phyloP scores from a whole-genome alignment of 192 early-diverging fungal genomes.

The Chytriomyces hyalinus region DNA sequence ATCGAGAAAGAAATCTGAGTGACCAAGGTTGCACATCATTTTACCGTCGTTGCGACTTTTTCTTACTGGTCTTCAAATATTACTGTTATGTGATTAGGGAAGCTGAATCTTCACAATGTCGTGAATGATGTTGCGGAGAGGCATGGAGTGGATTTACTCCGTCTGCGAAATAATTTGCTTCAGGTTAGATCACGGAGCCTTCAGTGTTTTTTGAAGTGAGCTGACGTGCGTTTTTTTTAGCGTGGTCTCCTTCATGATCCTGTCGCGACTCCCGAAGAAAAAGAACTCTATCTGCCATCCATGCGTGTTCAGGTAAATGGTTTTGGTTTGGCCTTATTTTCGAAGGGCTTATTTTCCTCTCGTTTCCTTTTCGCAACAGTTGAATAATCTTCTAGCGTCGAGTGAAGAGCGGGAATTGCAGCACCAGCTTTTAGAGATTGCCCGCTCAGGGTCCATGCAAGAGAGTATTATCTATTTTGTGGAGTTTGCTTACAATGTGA shows the following conservation, averaged over 20 bases:
- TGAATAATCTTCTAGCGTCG: conserved; percentile 46
- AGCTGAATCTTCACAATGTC: conserved; percentile 29
- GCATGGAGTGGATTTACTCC: conserved; percentile 47
- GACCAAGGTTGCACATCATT: not conserved
- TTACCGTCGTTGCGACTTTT: not conserved
- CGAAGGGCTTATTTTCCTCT: not conserved
- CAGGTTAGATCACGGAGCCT: conserved; percentile 16
- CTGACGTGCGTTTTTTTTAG: not conserved
- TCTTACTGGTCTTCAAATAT: not conserved
- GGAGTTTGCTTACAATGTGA: conserved; percentile 55
- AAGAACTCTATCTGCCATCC: conserved; percentile 49
- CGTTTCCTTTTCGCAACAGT: conserved; percentile 9
- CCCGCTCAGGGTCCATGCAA: conserved; percentile 43
- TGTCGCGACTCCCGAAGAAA: conserved; percentile 28
- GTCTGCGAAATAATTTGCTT: conserved; percentile 39
- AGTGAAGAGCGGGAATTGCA: conserved; percentile 47
- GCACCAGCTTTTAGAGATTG: conserved; percentile 58
- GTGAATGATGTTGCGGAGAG: conserved; percentile 50
- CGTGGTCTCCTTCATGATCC: conserved; percentile 16
- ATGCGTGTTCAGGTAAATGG: conserved; percentile 46
- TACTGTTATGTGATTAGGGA: conserved; percentile 32
- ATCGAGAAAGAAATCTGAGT: conserved; percentile 17
- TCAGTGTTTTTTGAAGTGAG: conserved; percentile 6
- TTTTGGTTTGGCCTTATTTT: not conserved
- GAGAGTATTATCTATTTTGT: conserved; percentile 52